phyloP scores from a whole-genome alignment of 2,329 filamentous ascomycete genomes.

The Macrophomina tecta region DNA sequence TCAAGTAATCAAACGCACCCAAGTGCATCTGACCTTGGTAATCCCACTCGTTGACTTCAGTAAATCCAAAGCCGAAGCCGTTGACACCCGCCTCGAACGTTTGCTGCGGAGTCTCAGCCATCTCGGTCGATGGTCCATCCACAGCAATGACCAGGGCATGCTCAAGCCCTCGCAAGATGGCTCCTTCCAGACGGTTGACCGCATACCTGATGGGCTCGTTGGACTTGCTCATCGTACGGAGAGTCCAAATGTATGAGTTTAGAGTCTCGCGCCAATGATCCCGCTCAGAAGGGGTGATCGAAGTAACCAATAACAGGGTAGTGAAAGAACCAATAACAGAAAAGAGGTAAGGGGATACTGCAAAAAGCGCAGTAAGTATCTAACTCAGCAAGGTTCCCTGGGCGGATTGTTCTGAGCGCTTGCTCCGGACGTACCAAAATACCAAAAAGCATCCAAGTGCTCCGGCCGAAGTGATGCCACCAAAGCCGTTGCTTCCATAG shows the following conservation, averaged over 20 bases:
- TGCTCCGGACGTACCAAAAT: conserved; percentile 19
- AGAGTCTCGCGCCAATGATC: conserved; percentile 30
- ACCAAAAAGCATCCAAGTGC: conserved; percentile 31
- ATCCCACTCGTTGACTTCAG: conserved; percentile 46
- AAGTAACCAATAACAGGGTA: conserved; percentile 29
- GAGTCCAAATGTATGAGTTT: conserved; percentile 30
- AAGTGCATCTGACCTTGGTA: conserved; percentile 35
- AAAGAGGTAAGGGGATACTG: conserved; percentile 28
- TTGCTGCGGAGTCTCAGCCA: conserved; percentile 39
- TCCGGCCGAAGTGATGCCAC: conserved; percentile 29
- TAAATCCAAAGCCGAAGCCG: conserved; percentile 37
- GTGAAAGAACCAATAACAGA: conserved; percentile 30
- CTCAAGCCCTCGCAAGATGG: conserved; percentile 47
- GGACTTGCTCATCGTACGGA: conserved; percentile 46
- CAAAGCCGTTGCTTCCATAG: conserved; percentile 27
- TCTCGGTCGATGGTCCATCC: conserved; percentile 39
- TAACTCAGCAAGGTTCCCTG: not conserved
- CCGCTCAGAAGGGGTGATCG: conserved; percentile 26
- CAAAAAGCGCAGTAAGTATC: not conserved
- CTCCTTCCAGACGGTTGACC: conserved; percentile 46
- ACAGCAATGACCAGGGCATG: conserved; percentile 46
- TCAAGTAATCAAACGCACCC: conserved; percentile 42
- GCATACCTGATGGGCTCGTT: conserved; percentile 47
- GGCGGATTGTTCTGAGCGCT: too few relatives aligned
- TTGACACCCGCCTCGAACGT: conserved; percentile 31